phyloP scores from a whole-genome alignment of 2,329 filamentous ascomycete species.

The Pseudopithomyces maydicus region DNA sequence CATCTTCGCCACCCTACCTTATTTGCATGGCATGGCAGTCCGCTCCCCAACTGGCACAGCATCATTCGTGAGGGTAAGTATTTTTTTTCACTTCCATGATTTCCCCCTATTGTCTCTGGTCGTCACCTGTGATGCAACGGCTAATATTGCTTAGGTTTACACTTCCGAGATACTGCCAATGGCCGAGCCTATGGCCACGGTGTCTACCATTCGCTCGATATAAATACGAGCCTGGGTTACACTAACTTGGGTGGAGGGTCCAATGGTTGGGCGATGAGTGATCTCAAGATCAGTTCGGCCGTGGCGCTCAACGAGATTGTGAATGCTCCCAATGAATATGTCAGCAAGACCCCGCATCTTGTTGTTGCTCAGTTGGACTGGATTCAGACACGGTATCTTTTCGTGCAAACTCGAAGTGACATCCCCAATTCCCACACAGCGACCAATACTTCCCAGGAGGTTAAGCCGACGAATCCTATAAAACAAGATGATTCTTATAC shows the following conservation, averaged over 20 bases:
- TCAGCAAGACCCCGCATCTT: conserved; percentile 62
- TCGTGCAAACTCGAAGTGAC: conserved; percentile 55
- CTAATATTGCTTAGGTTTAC: conserved; percentile 55
- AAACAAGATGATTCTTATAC: conserved; percentile 50
- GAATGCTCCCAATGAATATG: conserved; percentile 70
- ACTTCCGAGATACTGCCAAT: conserved; percentile 67
- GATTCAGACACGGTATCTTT: conserved; percentile 88
- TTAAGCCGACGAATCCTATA: conserved; percentile 30
- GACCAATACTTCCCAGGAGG: conserved; percentile 10
- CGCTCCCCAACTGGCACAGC: conserved; percentile 81
- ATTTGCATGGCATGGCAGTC: conserved; percentile 87
- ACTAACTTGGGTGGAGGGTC: conserved; percentile 10
- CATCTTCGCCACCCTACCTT: conserved; percentile 66
- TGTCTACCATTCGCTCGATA: conserved; percentile 75
- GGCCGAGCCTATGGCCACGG: conserved; percentile 79
- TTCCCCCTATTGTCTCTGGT: not conserved
- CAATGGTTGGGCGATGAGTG: conserved; percentile 67
- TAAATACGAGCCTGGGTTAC: conserved; percentile 63
- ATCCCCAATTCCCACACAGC: not conserved
- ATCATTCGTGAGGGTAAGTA: conserved; percentile 72
- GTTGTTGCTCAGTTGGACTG: conserved; percentile 80
- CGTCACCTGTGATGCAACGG: not conserved
- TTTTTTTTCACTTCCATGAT: not conserved
- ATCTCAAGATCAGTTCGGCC: conserved; percentile 62
- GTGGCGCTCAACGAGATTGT: conserved; percentile 85